These are phyloP conservation scores for Carex cristatella DNA, from an alignment of 176 grass and related monocot species.

Conservation along the genomic window DNA sequence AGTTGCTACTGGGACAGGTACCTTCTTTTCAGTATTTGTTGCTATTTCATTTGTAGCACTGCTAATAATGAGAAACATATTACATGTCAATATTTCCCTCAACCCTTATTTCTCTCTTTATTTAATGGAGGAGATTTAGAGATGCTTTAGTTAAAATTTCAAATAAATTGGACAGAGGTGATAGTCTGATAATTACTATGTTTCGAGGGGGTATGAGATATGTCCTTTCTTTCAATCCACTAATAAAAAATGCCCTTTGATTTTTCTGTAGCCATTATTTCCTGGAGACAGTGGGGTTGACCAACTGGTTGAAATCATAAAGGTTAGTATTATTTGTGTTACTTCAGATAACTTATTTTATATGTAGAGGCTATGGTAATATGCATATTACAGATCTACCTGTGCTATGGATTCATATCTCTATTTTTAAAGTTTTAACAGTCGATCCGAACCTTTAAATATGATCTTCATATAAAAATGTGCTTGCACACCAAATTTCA, in stretches of 20 bases:
- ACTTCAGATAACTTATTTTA: constrained; percentile 1
- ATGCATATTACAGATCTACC: too few relatives aligned
- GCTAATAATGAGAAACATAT: neutral
- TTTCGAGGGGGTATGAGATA: neutral
- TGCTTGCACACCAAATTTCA: too few relatives aligned
- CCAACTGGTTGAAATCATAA: constrained; percentile 96
- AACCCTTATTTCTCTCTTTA: neutral
- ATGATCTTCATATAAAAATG: too few relatives aligned
- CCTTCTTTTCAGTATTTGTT: constrained; percentile 9
- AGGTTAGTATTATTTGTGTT: constrained; percentile 43
- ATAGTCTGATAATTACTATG: neutral
- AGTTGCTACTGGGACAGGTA: constrained; percentile 91
- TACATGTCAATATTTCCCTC: neutral
- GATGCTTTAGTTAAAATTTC: neutral
- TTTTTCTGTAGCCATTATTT: constrained; percentile 72
- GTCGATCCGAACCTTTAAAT: too few relatives aligned
- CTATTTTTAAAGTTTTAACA: too few relatives aligned
- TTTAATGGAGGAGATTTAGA: neutral
- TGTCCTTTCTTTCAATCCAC: neutral
- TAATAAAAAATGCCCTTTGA: neutral
- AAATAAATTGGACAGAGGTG: neutral
- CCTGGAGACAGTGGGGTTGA: constrained; percentile 98
- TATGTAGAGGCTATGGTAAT: neutral
- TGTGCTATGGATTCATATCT: too few relatives aligned
- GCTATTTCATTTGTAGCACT: neutral